These are phyloP conservation scores for Stygiomarasmius scandens DNA, from an alignment of 1,284 basidiomycete genomes.

Conservation along the genomic window DNA sequence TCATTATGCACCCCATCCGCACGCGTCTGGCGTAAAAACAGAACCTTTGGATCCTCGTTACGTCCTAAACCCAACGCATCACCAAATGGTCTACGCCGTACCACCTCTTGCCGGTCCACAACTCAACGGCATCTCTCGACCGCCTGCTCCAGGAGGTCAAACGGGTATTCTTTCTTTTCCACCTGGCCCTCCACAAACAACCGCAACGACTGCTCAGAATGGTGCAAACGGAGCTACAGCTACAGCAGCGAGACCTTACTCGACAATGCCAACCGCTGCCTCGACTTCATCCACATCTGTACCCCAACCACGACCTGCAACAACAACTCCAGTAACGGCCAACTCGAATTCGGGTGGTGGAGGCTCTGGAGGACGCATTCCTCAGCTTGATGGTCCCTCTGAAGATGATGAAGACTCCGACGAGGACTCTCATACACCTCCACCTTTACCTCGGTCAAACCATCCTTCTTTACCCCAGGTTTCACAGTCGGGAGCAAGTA, in stretches of 20 bases:
- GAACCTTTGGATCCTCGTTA: slow-evolving; percentile 70
- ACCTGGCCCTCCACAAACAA: slow-evolving; percentile 41
- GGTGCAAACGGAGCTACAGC: slow-evolving; percentile 1
- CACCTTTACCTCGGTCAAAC: slow-evolving; percentile 63
- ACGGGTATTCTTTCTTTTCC: slow-evolving; percentile 57
- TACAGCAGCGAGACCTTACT: slow-evolving; percentile 25
- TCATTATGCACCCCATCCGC: slow-evolving; percentile 41
- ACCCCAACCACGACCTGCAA: slow-evolving; percentile 14
- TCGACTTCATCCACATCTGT: slow-evolving; percentile 19
- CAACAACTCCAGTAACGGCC: slow-evolving; percentile 16
- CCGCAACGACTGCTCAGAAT: background rate
- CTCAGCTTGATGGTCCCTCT: slow-evolving; percentile 67
- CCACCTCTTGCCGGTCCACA: slow-evolving; percentile 69
- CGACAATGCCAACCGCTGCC: slow-evolving; percentile 18
- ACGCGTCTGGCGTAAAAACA: slow-evolving; percentile 53
- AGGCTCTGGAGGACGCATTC: slow-evolving; percentile 45
- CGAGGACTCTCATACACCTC: slow-evolving; percentile 56
- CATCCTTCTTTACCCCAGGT: slow-evolving; percentile 64
- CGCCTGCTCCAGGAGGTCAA: slow-evolving; percentile 49
- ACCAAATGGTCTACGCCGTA: slow-evolving; percentile 50
- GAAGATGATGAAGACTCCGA: slow-evolving; percentile 45
- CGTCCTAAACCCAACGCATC: slow-evolving; percentile 51
- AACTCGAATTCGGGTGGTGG: slow-evolving; percentile 12
- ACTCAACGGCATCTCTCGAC: slow-evolving; percentile 45
- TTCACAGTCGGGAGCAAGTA: slow-evolving; percentile 31